phyloP scores from a whole-genome alignment of 2,329 filamentous ascomycete species.

The Sarocladium brachiariae region DNA sequence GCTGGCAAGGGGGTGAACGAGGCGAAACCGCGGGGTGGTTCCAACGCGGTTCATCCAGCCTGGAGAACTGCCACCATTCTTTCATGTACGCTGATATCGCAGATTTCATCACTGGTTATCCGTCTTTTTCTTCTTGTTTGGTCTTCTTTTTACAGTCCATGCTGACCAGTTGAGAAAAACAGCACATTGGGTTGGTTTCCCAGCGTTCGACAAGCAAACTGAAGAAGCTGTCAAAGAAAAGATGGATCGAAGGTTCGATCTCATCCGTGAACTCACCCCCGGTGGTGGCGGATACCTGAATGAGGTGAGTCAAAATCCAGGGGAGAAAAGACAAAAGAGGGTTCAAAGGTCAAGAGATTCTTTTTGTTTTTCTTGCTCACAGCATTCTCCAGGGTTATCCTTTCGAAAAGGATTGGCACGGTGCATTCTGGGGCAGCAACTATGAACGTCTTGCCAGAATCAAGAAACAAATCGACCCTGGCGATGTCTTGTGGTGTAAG shows the following conservation, averaged over 20 bases:
- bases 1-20: slow-evolving; percentile 37
- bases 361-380: neutral
- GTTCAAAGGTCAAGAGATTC: neutral
- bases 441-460: slow-evolving; percentile 36
- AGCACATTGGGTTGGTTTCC: neutral
- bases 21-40: slow-evolving; percentile 35
- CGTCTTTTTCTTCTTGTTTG: no score
- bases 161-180: neutral
- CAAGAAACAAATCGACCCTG: slow-evolving; percentile 38
- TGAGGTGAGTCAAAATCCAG: slow-evolving; percentile 25
- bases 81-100: no score
- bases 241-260: slow-evolving; percentile 16
- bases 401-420: slow-evolving; percentile 28
- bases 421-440: slow-evolving; percentile 37
- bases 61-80: slow-evolving; percentile 34
- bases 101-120: no score
- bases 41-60: slow-evolving; percentile 41
- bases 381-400: neutral
- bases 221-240: slow-evolving; percentile 11
- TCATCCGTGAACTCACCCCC: slow-evolving; percentile 19
- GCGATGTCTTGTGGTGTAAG: slow-evolving; percentile 40
- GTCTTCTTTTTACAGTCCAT: neutral
- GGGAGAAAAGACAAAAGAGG: neutral
- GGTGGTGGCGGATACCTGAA: slow-evolving; percentile 37
- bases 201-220: neutral